Evolutionary conservation across 805 yeast genomes (phyloP), one percentile per base, ranked within the genome.

Genomic region (Ogataea paradorogensis): DNA sequence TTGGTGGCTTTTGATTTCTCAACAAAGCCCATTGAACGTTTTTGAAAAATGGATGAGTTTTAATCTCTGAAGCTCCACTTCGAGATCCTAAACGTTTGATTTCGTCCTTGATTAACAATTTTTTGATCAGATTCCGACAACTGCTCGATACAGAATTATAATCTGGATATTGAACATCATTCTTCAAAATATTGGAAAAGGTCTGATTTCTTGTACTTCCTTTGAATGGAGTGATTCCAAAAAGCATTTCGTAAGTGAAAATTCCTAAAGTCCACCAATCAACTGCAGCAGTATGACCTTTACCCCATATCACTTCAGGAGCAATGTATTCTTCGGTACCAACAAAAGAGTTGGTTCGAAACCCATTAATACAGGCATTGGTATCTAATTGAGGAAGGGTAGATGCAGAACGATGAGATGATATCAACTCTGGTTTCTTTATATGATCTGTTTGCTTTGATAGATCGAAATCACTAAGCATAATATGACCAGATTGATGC

Each of bases 201-300:
- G 99, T 93, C 51, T 82, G 82, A 55, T 89, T 89, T 30, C 98
- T 74, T 49, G 82, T 88, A 25, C 78, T 70, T 6, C 99, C 99
- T 65, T 93, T 93, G 66, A 91, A 93, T 2, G 99, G 99, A 0
- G 99, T 93, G 7, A 88, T 84, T 1, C 98, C 98, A 62, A 79
- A 90, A 15, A 93, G 66, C 99, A 93, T 93, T 59, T 93, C 99
- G 62, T 80, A 95, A 16, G 89, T 69, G 53, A 93, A 73, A 15
- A 93, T 89, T 3, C 99, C 99, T 49, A 93, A 68, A 0, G 99
- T 93, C 99, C 99, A 93, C 99, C 99, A 93, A 62, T 93, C 99
- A 13, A 93, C 99, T 0, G 98, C 96, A 7, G 91, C 83, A 1
- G 98, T 91, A 55, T 93, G 99, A 2, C 99, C 99, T 52, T 90